Conservation (phyloP, 306 rosid genomes). For the Purshia tridentata region DNA sequence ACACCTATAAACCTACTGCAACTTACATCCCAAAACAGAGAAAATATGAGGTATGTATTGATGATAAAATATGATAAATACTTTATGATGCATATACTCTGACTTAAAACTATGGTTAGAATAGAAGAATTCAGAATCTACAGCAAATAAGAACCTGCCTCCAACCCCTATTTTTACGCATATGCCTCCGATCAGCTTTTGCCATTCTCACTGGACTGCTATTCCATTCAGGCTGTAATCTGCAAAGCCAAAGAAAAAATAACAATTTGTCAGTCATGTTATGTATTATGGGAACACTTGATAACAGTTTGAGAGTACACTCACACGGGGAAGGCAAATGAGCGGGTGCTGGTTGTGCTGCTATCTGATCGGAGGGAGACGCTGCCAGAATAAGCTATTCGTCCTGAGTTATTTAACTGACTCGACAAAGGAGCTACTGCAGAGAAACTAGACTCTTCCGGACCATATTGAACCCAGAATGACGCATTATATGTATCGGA, state of each 20-base stretch:
- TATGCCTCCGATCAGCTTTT: constrained; percentile 54
- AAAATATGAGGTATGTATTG: constrained; percentile 27
- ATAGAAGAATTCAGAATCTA: constrained; percentile 61
- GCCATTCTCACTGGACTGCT: constrained; percentile 92
- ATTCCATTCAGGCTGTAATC: constrained; percentile 77
- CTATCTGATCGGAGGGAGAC: constrained; percentile 89
- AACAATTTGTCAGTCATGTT: neutral
- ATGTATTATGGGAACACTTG: too few relatives aligned
- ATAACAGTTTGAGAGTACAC: neutral
- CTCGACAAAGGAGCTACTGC: constrained; percentile 42
- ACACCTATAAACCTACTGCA: constrained; percentile 45
- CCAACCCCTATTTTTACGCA: constrained; percentile 63
- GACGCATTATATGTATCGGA: constrained; percentile 22
- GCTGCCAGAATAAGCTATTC: constrained; percentile 74
- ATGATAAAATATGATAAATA: constrained; percentile 10
- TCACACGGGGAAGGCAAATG: constrained; percentile 92
- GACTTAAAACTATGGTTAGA: constrained; percentile 35
- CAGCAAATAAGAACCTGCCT: constrained; percentile 72
- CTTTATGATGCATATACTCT: neutral
- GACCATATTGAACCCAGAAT: constrained; percentile 32
- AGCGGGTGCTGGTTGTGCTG: constrained; percentile 94
- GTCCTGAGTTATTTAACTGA: constrained; percentile 55
- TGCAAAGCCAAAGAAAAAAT: constrained; percentile 35
- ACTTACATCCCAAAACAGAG: constrained; percentile 30
- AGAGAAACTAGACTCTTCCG: constrained; percentile 60